Conservation (phyloP, 495 filamentous ascomycete genomes). For the Penicillium coprophilum region DNA sequence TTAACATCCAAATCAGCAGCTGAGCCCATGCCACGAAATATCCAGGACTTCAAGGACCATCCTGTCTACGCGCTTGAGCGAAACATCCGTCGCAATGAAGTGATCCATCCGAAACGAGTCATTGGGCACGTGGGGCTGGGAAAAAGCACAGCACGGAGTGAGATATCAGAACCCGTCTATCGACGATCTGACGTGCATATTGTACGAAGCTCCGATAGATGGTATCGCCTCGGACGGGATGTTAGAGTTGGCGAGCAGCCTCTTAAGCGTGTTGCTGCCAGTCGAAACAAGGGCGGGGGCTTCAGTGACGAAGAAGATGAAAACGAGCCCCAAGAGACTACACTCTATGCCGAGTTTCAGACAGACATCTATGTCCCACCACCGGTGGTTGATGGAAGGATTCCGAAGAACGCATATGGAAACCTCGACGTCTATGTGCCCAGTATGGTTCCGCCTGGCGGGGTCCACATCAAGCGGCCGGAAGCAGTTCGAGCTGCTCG, state of each 20-base stretch:
- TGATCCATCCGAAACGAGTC: constrained; percentile 66
- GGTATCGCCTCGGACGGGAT: constrained; percentile 82
- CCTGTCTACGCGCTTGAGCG: constrained; percentile 86
- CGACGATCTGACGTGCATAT: constrained; percentile 75
- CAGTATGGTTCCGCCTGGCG: constrained; percentile 86
- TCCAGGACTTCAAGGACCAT: constrained; percentile 91
- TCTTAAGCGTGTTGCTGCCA: constrained; percentile 62
- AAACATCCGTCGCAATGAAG: constrained; percentile 81
- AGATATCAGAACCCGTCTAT: constrained; percentile 65
- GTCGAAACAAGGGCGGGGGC: constrained; percentile 37
- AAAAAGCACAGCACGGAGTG: constrained; percentile 55
- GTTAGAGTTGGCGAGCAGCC: constrained; percentile 73
- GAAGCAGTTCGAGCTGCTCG: constrained; percentile 70
- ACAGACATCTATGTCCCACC: constrained; percentile 74
- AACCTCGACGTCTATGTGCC: constrained; percentile 92
- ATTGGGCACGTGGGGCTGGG: constrained; percentile 76
- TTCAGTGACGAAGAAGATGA: constrained; percentile 46
- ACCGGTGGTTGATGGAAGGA: constrained; percentile 66
- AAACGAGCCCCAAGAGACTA: constrained; percentile 38
- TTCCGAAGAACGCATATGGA: constrained; percentile 84
- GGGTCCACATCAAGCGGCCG: constrained; percentile 65
- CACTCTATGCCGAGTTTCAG: constrained; percentile 73
- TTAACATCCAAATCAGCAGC: constrained; percentile 64
- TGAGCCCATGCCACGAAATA: constrained; percentile 87
- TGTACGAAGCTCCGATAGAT: constrained; percentile 74